Evolutionary conservation across 2,329 filamentous ascomycete species (phyloP).

Genomic region (Phoma sp.): DNA sequence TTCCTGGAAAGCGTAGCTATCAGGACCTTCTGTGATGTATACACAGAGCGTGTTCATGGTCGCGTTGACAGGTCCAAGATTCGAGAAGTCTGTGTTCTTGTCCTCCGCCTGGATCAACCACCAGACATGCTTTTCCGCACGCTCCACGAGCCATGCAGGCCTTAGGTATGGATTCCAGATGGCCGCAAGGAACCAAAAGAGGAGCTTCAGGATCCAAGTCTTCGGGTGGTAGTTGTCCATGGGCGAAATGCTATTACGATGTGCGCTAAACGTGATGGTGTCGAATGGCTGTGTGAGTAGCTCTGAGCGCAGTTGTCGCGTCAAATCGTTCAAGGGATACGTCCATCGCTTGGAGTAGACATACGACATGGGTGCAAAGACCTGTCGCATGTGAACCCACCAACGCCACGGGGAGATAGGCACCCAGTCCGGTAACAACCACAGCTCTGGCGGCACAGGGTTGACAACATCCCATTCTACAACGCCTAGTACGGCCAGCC

Average conservation of each 20-base stretch:
- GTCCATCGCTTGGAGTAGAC: constrained; percentile 85
- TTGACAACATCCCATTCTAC: constrained; percentile 93
- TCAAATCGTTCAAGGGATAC: constrained; percentile 77
- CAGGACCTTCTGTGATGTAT: constrained; percentile 83
- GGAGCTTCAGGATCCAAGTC: constrained; percentile 77
- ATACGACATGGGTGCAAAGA: constrained; percentile 93
- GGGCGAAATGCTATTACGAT: constrained; percentile 82
- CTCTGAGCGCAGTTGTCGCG: constrained; percentile 77
- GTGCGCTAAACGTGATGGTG: constrained; percentile 75
- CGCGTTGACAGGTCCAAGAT: constrained; percentile 86
- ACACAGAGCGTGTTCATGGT: constrained; percentile 90
- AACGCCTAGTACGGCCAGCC: constrained; percentile 84
- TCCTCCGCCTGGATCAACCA: constrained; percentile 90
- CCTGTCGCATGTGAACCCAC: constrained; percentile 98
- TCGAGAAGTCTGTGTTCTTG: constrained; percentile 86
- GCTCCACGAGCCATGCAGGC: constrained; percentile 67
- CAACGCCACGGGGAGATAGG: constrained; percentile 91
- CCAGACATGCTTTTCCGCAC: constrained; percentile 82
- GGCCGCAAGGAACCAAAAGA: constrained; percentile 80
- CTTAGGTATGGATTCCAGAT: constrained; percentile 83
- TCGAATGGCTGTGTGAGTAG: constrained; percentile 81
- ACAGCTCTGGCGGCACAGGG: constrained; percentile 90
- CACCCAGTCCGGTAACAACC: constrained; percentile 90
- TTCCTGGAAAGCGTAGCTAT: constrained; percentile 72
- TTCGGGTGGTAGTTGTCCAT: constrained; percentile 95